Evolutionary conservation across 1,284 basidiomycete species (phyloP).

Genomic region (Polyporus tsugae): DNA sequence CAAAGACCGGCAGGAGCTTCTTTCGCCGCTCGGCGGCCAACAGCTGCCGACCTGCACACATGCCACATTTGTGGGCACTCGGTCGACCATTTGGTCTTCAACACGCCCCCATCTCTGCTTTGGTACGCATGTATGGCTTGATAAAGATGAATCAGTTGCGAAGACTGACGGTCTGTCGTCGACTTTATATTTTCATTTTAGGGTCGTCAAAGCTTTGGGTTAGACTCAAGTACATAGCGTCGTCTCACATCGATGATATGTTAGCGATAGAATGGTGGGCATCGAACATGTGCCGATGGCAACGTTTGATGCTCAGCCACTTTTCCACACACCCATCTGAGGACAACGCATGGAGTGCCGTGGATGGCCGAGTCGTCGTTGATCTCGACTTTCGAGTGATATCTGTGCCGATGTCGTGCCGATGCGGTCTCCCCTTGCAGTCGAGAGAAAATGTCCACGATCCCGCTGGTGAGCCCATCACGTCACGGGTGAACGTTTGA

Average conservation of each 20-base stretch:
- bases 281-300: neutral
- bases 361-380: neutral
- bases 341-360: neutral
- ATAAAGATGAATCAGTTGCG: neutral
- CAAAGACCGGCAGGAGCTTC: neutral
- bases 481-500: neutral
- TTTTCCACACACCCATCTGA: neutral
- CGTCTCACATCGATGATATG: neutral
- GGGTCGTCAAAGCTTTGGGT: neutral
- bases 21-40: neutral
- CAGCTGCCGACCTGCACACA: neutral
- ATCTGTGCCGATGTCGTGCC: neutral
- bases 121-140: neutral
- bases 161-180: neutral
- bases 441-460: neutral
- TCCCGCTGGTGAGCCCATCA: no score
- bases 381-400: neutral
- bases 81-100: neutral
- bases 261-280: neutral
- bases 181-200: neutral
- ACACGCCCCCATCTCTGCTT: no score
- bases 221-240: neutral
- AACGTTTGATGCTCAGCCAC: neutral
- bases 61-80: no score
- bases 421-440: neutral